phyloP scores from a whole-genome alignment of 306 rosid genomes.

The Carpinus fangiana region DNA sequence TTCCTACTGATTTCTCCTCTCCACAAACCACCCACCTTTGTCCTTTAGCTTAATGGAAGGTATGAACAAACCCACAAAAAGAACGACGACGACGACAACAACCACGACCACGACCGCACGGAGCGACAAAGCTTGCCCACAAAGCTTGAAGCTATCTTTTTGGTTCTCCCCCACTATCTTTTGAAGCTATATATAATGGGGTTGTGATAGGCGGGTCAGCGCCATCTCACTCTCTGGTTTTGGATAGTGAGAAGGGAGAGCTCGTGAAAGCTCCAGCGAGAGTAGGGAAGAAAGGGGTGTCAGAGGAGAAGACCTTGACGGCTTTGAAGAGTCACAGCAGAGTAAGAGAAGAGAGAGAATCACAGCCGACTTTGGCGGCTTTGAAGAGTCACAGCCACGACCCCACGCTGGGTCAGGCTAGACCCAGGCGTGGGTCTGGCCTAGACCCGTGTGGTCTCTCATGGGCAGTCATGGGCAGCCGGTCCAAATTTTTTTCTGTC shows the following conservation, averaged over 20 bases:
- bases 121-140: constrained; percentile 29
- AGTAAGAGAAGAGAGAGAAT: constrained; percentile 88
- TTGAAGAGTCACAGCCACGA: too few relatives aligned
- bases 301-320: constrained; percentile 62
- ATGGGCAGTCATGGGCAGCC: too few relatives aligned
- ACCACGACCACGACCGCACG: too few relatives aligned
- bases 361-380: too few relatives aligned
- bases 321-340: constrained; percentile 85
- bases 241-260: constrained; percentile 65
- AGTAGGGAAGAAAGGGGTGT: constrained; percentile 50
- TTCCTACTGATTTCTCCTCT: constrained; percentile 33
- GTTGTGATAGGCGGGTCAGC: constrained; percentile 32
- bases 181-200: too few relatives aligned
- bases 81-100: constrained; percentile 1
- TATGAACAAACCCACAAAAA: constrained; percentile 41
- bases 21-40: constrained; percentile 13
- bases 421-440: too few relatives aligned
- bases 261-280: constrained; percentile 47
- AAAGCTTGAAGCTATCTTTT: constrained; percentile 56
- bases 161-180: constrained; percentile 67
- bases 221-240: constrained; percentile 44
- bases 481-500: too few relatives aligned
- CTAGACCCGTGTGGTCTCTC: too few relatives aligned
- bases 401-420: too few relatives aligned
- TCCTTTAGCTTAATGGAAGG: constrained; percentile 49